Percentiles rank a stretch among this genome's conserved stretches.
These are phyloP conservation scores for Cenchrus fungigraminus DNA, from an alignment of 176 grass and related monocot genomes.

Conservation along the genomic window DNA sequence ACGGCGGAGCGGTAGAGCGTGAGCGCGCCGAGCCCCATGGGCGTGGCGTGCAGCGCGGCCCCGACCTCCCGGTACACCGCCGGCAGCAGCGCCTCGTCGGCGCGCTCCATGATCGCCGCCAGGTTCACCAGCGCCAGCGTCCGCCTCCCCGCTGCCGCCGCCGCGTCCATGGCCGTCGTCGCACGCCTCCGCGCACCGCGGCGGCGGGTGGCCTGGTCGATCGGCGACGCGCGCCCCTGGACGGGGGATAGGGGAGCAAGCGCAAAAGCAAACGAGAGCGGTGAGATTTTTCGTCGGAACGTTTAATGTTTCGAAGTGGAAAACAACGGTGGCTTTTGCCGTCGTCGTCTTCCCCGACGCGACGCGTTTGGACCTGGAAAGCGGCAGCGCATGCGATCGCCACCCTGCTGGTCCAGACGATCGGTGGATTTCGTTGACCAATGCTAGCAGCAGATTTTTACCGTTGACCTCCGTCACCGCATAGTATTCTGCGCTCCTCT, in stretches of 20 bases:
- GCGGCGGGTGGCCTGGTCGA: too few relatives aligned
- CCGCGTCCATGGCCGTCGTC: not conserved
- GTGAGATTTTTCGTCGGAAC: not conserved
- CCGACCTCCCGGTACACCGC: conserved; percentile 87
- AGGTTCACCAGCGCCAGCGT: conserved; percentile 78
- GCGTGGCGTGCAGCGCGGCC: conserved; percentile 67
- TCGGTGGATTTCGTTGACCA: not conserved
- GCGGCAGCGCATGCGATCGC: not conserved
- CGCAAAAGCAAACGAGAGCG: not conserved
- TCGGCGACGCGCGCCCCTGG: not conserved
- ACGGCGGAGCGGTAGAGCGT: conserved; percentile 85
- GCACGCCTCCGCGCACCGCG: too few relatives aligned
- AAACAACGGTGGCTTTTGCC: not conserved
- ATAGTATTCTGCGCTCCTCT: not conserved
- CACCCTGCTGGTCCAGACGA: not conserved
- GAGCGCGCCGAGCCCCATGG: conserved; percentile 69
- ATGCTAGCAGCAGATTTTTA: not conserved
- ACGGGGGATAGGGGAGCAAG: not conserved
- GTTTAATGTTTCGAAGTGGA: not conserved
- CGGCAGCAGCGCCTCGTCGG: conserved; percentile 90
- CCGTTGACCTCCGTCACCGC: not conserved
- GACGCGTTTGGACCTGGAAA: not conserved
- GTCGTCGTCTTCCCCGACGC: not conserved
- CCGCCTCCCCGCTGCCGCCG: conserved; percentile 32
- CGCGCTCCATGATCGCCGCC: conserved; percentile 87